Percentiles rank a stretch among this genome's conserved stretches.
phyloP scores from a whole-genome alignment of 2,329 filamentous ascomycete genomes.

The Rhynchosporium secalis region DNA sequence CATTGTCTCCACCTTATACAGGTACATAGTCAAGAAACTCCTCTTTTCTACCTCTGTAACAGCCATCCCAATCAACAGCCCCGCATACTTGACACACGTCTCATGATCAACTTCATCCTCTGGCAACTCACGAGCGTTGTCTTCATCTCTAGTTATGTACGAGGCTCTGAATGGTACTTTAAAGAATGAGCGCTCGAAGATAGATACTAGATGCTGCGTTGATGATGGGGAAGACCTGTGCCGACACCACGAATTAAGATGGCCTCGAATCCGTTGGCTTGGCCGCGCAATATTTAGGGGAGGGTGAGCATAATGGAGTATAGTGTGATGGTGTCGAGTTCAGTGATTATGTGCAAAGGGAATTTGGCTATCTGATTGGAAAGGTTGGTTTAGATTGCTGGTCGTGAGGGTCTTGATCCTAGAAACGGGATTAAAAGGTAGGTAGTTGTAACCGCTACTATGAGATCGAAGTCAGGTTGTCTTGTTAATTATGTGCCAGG shows the following conservation, averaged over 20 bases:
- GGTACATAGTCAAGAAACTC: slow-evolving; percentile 11
- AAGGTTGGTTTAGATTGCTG: neutral
- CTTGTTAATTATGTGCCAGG: neutral
- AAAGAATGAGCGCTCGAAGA: neutral
- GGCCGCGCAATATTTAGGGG: neutral
- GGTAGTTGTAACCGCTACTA: slow-evolving; percentile 3
- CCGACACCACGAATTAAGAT: neutral
- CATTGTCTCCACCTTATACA: slow-evolving; percentile 11
- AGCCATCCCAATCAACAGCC: slow-evolving; percentile 1
- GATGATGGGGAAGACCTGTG: neutral
- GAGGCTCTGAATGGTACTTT: neutral
- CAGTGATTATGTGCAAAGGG: neutral
- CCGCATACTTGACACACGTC: slow-evolving; percentile 4
- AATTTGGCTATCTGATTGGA: slow-evolving; percentile 1
- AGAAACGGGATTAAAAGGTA: neutral
- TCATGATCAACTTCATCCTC: slow-evolving; percentile 3
- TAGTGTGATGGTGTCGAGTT: neutral
- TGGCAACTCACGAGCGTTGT: neutral
- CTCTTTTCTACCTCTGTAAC: neutral
- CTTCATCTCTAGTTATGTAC: neutral
- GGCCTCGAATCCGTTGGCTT: neutral
- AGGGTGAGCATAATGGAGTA: neutral
- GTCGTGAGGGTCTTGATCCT: neutral
- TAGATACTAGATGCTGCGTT: slow-evolving; percentile 5
- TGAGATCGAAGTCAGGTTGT: slow-evolving; percentile 6